A percentile compares a stretch with the other conserved stretches of the same genome.
phyloP scores from a whole-genome alignment of 1,284 basidiomycete species.

The Sporisorium exsertum region DNA sequence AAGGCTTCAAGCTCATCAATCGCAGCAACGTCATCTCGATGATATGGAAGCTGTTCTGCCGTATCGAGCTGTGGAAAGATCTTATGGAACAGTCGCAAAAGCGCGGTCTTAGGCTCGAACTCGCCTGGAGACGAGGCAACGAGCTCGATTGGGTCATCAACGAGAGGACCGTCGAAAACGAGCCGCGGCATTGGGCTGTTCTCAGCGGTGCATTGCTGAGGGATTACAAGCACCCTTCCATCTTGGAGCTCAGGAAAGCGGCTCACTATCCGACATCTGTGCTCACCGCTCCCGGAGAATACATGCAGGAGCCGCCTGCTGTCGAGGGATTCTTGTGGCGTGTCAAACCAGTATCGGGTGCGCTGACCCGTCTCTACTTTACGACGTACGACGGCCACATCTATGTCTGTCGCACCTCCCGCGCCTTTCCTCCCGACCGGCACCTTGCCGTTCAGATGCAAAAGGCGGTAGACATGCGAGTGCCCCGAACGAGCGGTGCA shows the following conservation, averaged over 20 bases:
- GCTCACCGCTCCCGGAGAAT: constrained; percentile 74
- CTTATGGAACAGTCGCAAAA: constrained; percentile 74
- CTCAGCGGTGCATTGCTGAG: constrained; percentile 79
- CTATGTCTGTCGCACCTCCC: constrained; percentile 74
- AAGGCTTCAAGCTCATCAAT: constrained; percentile 73
- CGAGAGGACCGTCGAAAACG: constrained; percentile 76
- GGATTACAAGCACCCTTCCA: constrained; percentile 71
- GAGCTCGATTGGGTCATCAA: constrained; percentile 85
- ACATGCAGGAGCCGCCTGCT: constrained; percentile 78
- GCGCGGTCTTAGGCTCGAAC: constrained; percentile 76
- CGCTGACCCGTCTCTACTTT: constrained; percentile 77
- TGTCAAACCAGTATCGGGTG: constrained; percentile 76
- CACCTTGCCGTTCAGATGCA: constrained; percentile 71
- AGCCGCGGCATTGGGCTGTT: constrained; percentile 78
- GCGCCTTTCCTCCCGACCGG: constrained; percentile 78
- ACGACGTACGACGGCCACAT: constrained; percentile 79
- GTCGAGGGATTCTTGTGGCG: constrained; percentile 82
- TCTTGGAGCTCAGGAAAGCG: constrained; percentile 79
- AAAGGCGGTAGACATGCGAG: constrained; percentile 40
- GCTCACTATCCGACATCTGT: constrained; percentile 76
- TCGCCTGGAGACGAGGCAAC: constrained; percentile 80
- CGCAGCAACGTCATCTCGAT: constrained; percentile 76
- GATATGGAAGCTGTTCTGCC: constrained; percentile 71
- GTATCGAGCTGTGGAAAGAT: constrained; percentile 76
- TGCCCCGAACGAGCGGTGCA: constrained; percentile 29